A percentile compares a stretch with the other conserved stretches of the same genome.
Conservation (phyloP, 2,329 filamentous ascomycete species). For the Arthroderma uncinatum region DNA sequence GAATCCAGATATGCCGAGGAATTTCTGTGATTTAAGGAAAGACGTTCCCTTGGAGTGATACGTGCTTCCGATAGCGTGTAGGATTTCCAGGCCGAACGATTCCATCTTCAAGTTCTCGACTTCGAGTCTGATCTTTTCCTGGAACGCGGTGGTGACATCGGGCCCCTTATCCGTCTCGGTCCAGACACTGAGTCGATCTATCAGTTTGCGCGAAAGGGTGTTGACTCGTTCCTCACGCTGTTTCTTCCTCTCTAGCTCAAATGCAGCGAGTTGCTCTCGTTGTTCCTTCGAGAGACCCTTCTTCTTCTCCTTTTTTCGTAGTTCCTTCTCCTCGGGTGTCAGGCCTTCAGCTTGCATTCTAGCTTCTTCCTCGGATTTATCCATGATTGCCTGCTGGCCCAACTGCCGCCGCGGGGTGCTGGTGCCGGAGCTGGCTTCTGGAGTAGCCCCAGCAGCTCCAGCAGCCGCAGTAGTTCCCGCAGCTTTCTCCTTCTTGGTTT, state of each 20-base stretch:
- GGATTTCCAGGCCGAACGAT: constrained; percentile 89
- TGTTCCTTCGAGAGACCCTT: constrained; percentile 84
- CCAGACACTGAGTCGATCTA: constrained; percentile 86
- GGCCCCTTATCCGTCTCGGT: constrained; percentile 86
- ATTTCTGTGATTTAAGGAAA: constrained; percentile 90
- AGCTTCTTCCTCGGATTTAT: constrained; percentile 69
- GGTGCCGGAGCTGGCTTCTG: constrained; percentile 28
- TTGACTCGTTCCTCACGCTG: constrained; percentile 84
- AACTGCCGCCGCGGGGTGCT: constrained; percentile 47
- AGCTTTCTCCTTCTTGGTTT: constrained; percentile 1
- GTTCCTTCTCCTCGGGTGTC: constrained; percentile 61
- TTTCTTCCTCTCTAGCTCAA: constrained; percentile 71
- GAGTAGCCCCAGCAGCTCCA: constrained; percentile 10
- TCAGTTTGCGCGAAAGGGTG: constrained; percentile 69
- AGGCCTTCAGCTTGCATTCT: constrained; percentile 53
- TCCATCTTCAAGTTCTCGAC: constrained; percentile 99
- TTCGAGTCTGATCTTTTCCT: constrained; percentile 87
- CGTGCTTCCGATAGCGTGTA: constrained; percentile 85
- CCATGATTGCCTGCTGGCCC: constrained; percentile 76
- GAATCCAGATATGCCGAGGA: constrained; percentile 91
- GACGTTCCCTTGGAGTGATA: constrained; percentile 80
- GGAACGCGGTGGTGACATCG: constrained; percentile 80
- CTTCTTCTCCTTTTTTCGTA: constrained; percentile 76
- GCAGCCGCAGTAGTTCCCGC: constrained; percentile 14
- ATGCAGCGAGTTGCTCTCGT: constrained; percentile 77